Percentiles rank a stretch among this genome's conserved stretches.
Conservation (phyloP, 768 basidiomycete species). For the Tricholoma furcatifolium region DNA sequence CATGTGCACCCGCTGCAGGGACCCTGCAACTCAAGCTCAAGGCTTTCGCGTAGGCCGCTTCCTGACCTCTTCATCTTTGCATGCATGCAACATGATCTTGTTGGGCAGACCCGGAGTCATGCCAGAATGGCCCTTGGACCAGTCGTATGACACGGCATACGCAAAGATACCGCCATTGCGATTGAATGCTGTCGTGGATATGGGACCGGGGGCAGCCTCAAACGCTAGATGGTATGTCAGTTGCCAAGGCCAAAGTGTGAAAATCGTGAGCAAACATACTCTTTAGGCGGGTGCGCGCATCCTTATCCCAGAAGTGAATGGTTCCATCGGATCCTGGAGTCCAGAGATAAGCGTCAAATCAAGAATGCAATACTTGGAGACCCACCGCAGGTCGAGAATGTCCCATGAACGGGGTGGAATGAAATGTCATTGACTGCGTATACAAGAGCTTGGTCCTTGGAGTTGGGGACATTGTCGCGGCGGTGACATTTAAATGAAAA, state of each 20-base stretch:
- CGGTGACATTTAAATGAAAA: conserved; percentile 90
- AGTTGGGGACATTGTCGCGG: conserved; percentile 50
- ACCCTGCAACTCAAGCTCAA: too few species aligned
- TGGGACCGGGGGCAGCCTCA: conserved; percentile 72
- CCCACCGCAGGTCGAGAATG: conserved; percentile 77
- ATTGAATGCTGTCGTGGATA: conserved; percentile 82
- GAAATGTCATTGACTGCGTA: conserved; percentile 85
- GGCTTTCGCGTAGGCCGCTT: conserved; percentile 47
- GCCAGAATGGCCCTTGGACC: conserved; percentile 90
- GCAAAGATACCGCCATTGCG: conserved; percentile 87
- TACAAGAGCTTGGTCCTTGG: conserved; percentile 68
- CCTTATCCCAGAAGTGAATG: conserved; percentile 95
- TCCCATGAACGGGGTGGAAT: conserved; percentile 83
- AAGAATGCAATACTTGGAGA: conserved; percentile 18
- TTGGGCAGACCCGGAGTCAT: conserved; percentile 71
- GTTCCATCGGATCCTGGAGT: conserved; percentile 74
- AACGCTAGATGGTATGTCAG: conserved; percentile 47
- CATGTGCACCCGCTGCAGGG: too few species aligned
- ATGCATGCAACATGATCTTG: conserved; percentile 81
- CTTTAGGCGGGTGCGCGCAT: conserved; percentile 88
- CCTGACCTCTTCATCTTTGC: conserved; percentile 86
- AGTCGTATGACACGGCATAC: conserved; percentile 91
- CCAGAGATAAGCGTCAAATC: background rate
- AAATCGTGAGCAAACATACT: conserved; percentile 42
- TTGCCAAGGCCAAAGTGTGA: background rate